phyloP scores from a whole-genome alignment of 257 asterid genomes.

The Linaria vulgaris region DNA sequence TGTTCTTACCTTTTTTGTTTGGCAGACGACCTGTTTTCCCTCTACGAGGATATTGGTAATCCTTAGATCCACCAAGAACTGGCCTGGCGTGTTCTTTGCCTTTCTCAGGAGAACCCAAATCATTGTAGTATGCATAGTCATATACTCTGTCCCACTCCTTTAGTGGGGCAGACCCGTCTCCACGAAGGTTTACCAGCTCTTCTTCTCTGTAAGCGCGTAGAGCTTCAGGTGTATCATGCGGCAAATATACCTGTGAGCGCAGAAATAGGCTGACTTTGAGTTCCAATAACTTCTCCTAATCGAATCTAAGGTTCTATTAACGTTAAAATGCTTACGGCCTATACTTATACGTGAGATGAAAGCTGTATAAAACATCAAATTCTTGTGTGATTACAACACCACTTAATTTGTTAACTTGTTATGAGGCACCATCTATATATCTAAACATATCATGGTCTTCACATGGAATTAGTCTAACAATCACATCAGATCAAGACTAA shows the following conservation, averaged over 20 bases:
- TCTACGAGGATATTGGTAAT: conserved; percentile 85
- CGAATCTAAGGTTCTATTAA: not conserved
- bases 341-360: not conserved
- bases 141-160: conserved; percentile 93
- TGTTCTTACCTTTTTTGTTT: conserved; percentile 53
- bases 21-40: conserved; percentile 82
- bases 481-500: too few relatives aligned
- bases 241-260: conserved; percentile 59
- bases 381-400: not conserved
- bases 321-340: not conserved
- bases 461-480: too few relatives aligned
- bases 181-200: conserved; percentile 69
- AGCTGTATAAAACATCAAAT: not conserved
- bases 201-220: conserved; percentile 60
- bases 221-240: conserved; percentile 62
- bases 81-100: conserved; percentile 64
- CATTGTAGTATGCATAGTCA: conserved; percentile 85
- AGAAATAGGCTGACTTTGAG: not conserved
- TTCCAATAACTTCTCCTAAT: not conserved
- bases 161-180: conserved; percentile 54
- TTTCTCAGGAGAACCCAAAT: conserved; percentile 71
- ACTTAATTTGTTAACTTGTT: not conserved
- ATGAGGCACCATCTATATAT: not conserved
- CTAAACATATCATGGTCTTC: not conserved
- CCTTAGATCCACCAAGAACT: conserved; percentile 66